These are phyloP conservation scores for Ceratocystiopsis sp. DNA, from an alignment of 2,329 filamentous ascomycete species.

Conservation along the genomic window DNA sequence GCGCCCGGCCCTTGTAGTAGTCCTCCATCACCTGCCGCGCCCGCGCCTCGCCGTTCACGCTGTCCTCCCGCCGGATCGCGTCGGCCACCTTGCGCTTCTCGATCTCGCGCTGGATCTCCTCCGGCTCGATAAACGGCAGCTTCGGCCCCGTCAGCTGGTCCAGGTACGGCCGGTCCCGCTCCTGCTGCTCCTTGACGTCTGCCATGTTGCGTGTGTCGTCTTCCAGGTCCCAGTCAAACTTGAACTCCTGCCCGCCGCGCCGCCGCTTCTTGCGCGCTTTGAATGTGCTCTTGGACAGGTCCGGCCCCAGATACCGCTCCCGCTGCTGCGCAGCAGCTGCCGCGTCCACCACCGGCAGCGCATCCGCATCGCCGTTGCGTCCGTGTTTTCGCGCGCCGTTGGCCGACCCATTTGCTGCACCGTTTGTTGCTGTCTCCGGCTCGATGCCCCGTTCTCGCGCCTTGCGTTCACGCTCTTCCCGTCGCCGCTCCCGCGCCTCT, in stretches of 20 bases:
- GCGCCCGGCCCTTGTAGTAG: conserved; percentile 60
- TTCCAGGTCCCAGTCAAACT: conserved; percentile 92
- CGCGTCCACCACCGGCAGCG: conserved; percentile 14
- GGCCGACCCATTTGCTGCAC: conserved; percentile 8
- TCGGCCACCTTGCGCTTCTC: conserved; percentile 7
- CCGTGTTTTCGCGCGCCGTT: background rate
- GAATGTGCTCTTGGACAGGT: conserved; percentile 68
- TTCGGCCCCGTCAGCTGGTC: conserved; percentile 6
- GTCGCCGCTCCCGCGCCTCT: conserved; percentile 10
- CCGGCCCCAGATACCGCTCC: conserved; percentile 79
- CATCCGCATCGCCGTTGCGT: background rate
- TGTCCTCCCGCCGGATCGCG: conserved; percentile 43
- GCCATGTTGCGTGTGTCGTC: conserved; percentile 59
- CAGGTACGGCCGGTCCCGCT: conserved; percentile 38
- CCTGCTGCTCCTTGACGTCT: conserved; percentile 39
- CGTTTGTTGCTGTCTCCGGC: conserved; percentile 9
- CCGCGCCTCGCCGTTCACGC: conserved; percentile 56
- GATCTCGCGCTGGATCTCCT: conserved; percentile 5
- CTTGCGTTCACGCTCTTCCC: conserved; percentile 11
- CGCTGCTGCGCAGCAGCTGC: conserved; percentile 40
- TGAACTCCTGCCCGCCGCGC: conserved; percentile 91
- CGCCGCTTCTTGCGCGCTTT: conserved; percentile 92
- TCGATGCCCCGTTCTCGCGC: background rate
- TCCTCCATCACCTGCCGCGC: conserved; percentile 72
- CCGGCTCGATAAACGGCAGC: conserved; percentile 2